Base-by-base conservation (phyloP, 2,329 filamentous ascomycete species). In the Aspergillus luchuensis region DNA sequence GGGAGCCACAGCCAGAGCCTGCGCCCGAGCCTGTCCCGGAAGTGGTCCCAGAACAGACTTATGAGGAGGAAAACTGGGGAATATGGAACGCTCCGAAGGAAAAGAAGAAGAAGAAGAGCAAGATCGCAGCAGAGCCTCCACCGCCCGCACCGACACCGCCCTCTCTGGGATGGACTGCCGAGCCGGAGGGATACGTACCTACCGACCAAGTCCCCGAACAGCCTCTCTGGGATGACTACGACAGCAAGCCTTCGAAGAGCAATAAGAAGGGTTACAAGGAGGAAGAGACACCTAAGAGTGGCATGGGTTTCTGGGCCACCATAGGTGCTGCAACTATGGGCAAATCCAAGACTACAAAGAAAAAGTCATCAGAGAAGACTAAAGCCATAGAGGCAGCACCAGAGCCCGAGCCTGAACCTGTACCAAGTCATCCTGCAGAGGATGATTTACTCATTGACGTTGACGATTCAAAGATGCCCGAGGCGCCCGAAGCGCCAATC, bases 101-200 rank as follows among this genome's bases (percentile, higher is more conserved):
- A 68, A 84, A 82, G 66, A 76, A 76, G 66, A 73, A 72, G 1
- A 82, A 80, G 65, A 85, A 82, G 69, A 75, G 70, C 57, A 83
- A 76, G 63, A 71, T 73, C 53, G 63, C 77, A 51, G 71, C 74
- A 56, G 78, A 79, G 33, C 78, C 78, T 54, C 80, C 80, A 33
- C 80, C 80, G 38, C 80, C 79, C 17, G 80, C 78, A 21, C 80
- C 80, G 2, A 81, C 79, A 36, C 80, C 80, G 48, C 80, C 80
- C 47, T 73, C 78, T 50, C 73, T 80, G 62, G 79, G 77, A 19
- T 66, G 81, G 4, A 75, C 72, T 5, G 76, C 76, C 5, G 79
- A 81, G 51, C 72, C 74, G 50, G 59, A 62, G 17, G 50, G 51
- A 5, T 65, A 58, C 15, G 66, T 70, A 4, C 62, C 71, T 53